Evolutionary conservation across 2,329 filamentous ascomycete genomes (phyloP), one percentile per base, ranked within the genome.

Genomic region (Karstenula rhodostoma): DNA sequence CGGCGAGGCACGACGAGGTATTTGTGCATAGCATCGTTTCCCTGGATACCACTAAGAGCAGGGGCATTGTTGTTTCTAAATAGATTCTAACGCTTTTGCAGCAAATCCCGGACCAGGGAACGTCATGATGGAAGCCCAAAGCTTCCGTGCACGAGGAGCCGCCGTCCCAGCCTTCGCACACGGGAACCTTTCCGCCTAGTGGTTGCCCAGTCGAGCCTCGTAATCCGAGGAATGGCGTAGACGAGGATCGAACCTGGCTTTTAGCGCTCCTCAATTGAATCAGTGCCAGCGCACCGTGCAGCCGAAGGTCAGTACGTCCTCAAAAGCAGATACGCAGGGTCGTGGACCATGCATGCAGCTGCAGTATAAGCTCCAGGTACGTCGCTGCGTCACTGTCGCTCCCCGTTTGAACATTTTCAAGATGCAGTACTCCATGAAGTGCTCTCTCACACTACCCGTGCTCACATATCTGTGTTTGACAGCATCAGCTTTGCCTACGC

Each of bases 281-380:
- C 64, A 61, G 66, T 75, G 73, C 73, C 73, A 76, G 62, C 73
- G 73, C 74, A 76, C 70, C 71, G 72, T 71, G 74, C 73, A 75
- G 73, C 66, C 46, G 32, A 65, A 52, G 71, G 70, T 64, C 69
- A 67, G 58, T 63, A 65, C 67, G 44, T 59, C 57, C 52, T 53
- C 43, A 57, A 54, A 62, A 63, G 56, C 27, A 63, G 53, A 57
- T 49, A 61, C 52, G 62, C 56, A 64, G 53, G 60, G 59, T 53
- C 56, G 49, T 58, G 49, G 52, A 37, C 54, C 47, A 62, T 59
- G 58, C 65, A 47, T 25, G 59, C 63, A 50, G 62, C 62, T 56
- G 46, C 60, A 69, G 65, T 70, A 71, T 70, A 70, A 73, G 58
- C 67, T 65, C 59, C 60, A 66, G 63, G 65, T 72, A 70, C 66